Conservation (phyloP, 345 rosid genomes). For the Populus euphratica region DNA sequence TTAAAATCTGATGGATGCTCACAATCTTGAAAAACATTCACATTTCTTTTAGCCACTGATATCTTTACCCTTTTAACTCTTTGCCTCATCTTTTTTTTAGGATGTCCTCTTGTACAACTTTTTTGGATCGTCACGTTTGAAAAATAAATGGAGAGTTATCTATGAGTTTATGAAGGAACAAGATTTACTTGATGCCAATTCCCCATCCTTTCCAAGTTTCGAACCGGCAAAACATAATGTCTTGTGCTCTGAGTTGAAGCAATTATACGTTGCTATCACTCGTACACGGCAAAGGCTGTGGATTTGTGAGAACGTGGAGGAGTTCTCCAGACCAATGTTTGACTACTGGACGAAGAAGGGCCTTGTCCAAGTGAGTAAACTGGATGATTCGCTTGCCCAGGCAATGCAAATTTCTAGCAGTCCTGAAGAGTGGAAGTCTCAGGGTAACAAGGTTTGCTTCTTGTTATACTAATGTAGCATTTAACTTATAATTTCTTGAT, state of each 20-base stretch:
- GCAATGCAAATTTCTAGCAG: constrained; percentile 47
- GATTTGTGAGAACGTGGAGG: constrained; percentile 46
- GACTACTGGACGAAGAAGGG: constrained; percentile 34
- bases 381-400: constrained; percentile 36
- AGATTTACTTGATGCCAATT: constrained; percentile 23
- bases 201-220: constrained; percentile 29
- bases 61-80: not conserved
- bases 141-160: constrained; percentile 48
- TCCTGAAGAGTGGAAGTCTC: constrained; percentile 45
- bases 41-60: not conserved
- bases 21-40: not conserved
- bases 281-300: constrained; percentile 52
- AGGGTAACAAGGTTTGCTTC: constrained; percentile 38
- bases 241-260: constrained; percentile 51
- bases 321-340: constrained; percentile 35
- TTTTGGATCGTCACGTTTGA: constrained; percentile 44
- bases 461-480: not conserved
- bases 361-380: constrained; percentile 33
- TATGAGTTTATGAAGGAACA: constrained; percentile 40
- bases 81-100: constrained; percentile 15
- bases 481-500: not conserved
- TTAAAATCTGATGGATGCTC: not conserved
- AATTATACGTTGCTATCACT: constrained; percentile 51
- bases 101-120: constrained; percentile 52
- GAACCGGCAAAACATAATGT: constrained; percentile 32